phyloP scores from a whole-genome alignment of 2,329 filamentous ascomycete genomes.

The Cladophialophora carrionii region DNA sequence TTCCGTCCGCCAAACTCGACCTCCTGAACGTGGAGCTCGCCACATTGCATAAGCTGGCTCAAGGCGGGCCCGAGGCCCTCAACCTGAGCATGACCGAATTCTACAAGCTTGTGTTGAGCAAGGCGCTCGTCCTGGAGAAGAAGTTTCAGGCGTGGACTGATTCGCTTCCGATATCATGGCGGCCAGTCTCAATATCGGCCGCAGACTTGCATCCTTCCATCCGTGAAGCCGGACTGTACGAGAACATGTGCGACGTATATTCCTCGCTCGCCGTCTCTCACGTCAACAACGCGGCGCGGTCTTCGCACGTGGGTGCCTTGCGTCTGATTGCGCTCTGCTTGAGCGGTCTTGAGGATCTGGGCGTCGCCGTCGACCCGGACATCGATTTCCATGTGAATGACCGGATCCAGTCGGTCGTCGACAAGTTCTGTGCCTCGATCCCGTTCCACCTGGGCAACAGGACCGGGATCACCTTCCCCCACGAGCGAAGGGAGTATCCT shows the following conservation, averaged over 20 bases:
- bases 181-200: slow-evolving; percentile 19
- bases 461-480: slow-evolving; percentile 25
- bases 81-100: slow-evolving; percentile 19
- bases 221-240: slow-evolving; percentile 30
- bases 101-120: slow-evolving; percentile 20
- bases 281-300: slow-evolving; percentile 27
- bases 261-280: slow-evolving; percentile 31
- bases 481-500: slow-evolving; percentile 30
- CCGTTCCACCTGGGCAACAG: slow-evolving; percentile 39
- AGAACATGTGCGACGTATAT: slow-evolving; percentile 33
- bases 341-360: slow-evolving; percentile 18
- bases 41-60: slow-evolving; percentile 18
- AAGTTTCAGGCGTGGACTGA: slow-evolving; percentile 27
- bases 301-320: slow-evolving; percentile 23
- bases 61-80: slow-evolving; percentile 11
- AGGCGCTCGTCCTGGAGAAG: slow-evolving; percentile 20
- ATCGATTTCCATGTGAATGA: slow-evolving; percentile 18
- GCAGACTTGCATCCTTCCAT: slow-evolving; percentile 33
- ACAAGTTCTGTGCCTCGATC: slow-evolving; percentile 38
- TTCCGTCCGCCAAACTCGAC: slow-evolving; percentile 30
- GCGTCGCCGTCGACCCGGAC: slow-evolving; percentile 16
- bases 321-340: slow-evolving; percentile 25
- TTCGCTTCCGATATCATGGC: slow-evolving; percentile 29
- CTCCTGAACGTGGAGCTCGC: slow-evolving; percentile 28
- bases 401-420: slow-evolving; percentile 35